Conservation (phyloP, 768 basidiomycete genomes). For the Rhodocollybia butyracea region DNA sequence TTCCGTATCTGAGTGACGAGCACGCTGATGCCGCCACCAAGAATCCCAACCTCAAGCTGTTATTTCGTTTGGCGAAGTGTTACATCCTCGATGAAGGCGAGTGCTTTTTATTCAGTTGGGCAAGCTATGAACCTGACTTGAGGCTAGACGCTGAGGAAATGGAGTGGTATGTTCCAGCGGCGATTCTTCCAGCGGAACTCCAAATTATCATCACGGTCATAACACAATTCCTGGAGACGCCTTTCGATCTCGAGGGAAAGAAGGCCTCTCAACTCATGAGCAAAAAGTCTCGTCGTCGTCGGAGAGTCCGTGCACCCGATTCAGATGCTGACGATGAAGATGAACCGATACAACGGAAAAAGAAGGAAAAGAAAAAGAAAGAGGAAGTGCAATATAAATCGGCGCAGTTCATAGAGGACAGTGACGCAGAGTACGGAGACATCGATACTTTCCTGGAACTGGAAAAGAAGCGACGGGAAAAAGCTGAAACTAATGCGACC, state of each 20-base stretch:
- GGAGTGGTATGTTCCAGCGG: slow-evolving; percentile 82
- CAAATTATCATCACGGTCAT: slow-evolving; percentile 71
- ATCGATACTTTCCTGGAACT: slow-evolving; percentile 80
- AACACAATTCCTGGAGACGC: slow-evolving; percentile 76
- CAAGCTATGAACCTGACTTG: slow-evolving; percentile 6
- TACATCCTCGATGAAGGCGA: slow-evolving; percentile 64
- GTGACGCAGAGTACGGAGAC: slow-evolving; percentile 77
- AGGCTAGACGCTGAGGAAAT: slow-evolving; percentile 61
- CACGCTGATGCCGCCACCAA: slow-evolving; percentile 74
- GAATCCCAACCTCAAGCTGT: slow-evolving; percentile 76
- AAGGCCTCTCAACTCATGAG: slow-evolving; percentile 67
- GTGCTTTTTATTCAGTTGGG: slow-evolving; percentile 8
- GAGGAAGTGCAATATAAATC: slow-evolving; percentile 73
- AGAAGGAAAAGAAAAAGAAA: slow-evolving; percentile 43
- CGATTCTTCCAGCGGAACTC: slow-evolving; percentile 64
- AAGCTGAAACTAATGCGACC: slow-evolving; percentile 43
- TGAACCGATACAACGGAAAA: slow-evolving; percentile 55
- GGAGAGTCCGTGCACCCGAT: slow-evolving; percentile 1
- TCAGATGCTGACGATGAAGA: slow-evolving; percentile 46
- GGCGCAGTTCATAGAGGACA: slow-evolving; percentile 90
- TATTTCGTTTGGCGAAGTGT: slow-evolving; percentile 81
- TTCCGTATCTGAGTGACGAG: slow-evolving; percentile 73
- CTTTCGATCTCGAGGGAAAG: slow-evolving; percentile 79
- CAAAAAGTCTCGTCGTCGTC: slow-evolving; percentile 51
- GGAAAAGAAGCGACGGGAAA: slow-evolving; percentile 62